Conservation (phyloP, 345 rosid species). For the Brassica carinata region DNA sequence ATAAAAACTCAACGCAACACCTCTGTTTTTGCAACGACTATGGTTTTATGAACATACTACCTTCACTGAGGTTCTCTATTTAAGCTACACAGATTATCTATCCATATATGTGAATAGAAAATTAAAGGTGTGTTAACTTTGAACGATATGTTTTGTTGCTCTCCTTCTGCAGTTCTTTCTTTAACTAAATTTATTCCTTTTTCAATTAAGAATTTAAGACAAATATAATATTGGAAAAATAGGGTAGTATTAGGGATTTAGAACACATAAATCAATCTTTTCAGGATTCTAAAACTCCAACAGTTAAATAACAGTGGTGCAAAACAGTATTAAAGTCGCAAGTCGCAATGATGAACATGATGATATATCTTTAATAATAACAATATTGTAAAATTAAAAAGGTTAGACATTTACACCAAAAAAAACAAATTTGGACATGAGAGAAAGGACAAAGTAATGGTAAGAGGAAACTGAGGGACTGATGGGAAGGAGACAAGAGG, state of each 20-base stretch:
- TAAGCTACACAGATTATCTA: too few species aligned
- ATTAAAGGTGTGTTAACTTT: too few species aligned
- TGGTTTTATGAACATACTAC: too few species aligned
- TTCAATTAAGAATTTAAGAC: too few species aligned
- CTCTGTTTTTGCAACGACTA: too few species aligned
- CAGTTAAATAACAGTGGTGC: slow-evolving; percentile 43
- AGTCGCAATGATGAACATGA: slow-evolving; percentile 35
- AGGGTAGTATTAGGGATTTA: slow-evolving; percentile 13
- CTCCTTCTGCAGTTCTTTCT: too few species aligned
- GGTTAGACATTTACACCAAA: background rate
- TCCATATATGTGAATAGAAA: too few species aligned
- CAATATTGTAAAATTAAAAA: background rate
- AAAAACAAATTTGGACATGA: background rate
- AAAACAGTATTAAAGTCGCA: slow-evolving; percentile 31
- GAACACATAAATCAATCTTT: slow-evolving; percentile 29
- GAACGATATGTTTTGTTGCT: too few species aligned
- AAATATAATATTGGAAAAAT: background rate
- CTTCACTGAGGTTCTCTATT: too few species aligned
- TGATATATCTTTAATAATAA: slow-evolving; percentile 13
- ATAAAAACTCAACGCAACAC: too few species aligned
- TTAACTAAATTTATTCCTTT: too few species aligned
- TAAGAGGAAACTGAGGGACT: slow-evolving; percentile 25
- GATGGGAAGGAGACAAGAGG: background rate
- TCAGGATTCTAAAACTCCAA: slow-evolving; percentile 39
- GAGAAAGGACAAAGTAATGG: slow-evolving; percentile 28